Conservation (phyloP, 805 yeast species). For the Ogataea philodendri region DNA sequence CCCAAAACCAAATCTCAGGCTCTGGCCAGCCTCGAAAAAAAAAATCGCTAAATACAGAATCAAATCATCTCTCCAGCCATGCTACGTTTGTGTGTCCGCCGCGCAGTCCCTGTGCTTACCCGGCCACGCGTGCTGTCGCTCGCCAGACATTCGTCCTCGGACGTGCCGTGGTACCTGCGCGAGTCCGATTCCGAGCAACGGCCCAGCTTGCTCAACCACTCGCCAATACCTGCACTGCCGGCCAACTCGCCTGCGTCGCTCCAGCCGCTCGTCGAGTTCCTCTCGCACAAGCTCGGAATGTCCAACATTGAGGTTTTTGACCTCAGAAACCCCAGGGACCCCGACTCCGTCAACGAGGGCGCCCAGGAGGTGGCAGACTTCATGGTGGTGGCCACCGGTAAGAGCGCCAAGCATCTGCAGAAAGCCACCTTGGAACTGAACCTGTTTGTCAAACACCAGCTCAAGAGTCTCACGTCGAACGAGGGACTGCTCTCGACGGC, state of each 20-base stretch:
- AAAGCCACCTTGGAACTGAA: slow-evolving; percentile 64
- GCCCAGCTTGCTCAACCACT: slow-evolving; percentile 22
- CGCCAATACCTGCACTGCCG: slow-evolving; percentile 59
- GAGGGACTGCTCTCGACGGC: slow-evolving; percentile 73
- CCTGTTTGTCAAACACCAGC: slow-evolving; percentile 53
- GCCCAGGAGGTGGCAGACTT: slow-evolving; percentile 41
- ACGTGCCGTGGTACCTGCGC: slow-evolving; percentile 36
- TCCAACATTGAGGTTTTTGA: slow-evolving; percentile 64
- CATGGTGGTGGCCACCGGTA: slow-evolving; percentile 72
- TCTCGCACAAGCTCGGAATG: slow-evolving; percentile 64
- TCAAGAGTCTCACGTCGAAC: slow-evolving; percentile 45
- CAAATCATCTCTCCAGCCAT: background rate
- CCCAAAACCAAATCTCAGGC: slow-evolving; percentile 1
- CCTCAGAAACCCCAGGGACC: slow-evolving; percentile 40
- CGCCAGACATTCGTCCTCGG: slow-evolving; percentile 4
- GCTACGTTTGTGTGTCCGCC: slow-evolving; percentile 1
- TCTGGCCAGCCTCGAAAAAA: too few species aligned
- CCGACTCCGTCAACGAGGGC: slow-evolving; percentile 27
- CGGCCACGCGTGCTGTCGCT: slow-evolving; percentile 1
- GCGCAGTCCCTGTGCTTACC: slow-evolving; percentile 1
- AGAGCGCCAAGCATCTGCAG: slow-evolving; percentile 69
- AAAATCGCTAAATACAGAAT: too few species aligned
- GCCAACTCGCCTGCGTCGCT: slow-evolving; percentile 53
- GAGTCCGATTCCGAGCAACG: slow-evolving; percentile 27
- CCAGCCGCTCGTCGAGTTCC: slow-evolving; percentile 40